phyloP scores from a whole-genome alignment of 2,329 filamentous ascomycete genomes.

The Epichloe typhina region DNA sequence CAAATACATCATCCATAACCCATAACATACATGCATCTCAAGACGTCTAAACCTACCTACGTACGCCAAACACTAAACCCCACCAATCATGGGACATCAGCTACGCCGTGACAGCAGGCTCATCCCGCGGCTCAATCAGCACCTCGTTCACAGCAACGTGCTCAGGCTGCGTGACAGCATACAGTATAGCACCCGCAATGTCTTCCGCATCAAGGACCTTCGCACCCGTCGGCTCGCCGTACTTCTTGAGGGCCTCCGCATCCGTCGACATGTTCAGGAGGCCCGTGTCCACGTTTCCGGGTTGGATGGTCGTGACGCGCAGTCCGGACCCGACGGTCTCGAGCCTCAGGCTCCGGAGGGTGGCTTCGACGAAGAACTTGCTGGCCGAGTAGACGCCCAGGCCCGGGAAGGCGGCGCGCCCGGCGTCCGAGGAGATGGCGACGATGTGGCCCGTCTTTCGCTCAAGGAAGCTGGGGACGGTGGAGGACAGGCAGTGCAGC shows the following conservation, averaged over 20 bases:
- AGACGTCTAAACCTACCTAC: too few species aligned
- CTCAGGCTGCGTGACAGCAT: constrained; percentile 58
- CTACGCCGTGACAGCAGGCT: constrained; percentile 30
- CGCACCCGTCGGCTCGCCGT: constrained; percentile 60
- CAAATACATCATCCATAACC: too few species aligned
- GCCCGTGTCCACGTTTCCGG: constrained; percentile 64
- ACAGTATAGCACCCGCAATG: constrained; percentile 60
- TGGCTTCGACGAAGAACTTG: constrained; percentile 78
- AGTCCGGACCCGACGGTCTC: constrained; percentile 65
- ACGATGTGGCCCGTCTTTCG: constrained; percentile 62
- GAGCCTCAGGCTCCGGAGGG: constrained; percentile 59
- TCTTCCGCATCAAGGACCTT: constrained; percentile 63
- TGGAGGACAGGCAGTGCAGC: constrained; percentile 56
- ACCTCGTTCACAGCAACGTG: constrained; percentile 74
- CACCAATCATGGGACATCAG: too few species aligned
- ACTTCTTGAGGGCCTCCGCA: constrained; percentile 64
- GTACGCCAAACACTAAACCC: too few species aligned
- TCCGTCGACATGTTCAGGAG: constrained; percentile 65
- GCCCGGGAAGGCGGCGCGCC: constrained; percentile 69
- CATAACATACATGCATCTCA: too few species aligned
- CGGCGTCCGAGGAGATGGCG: constrained; percentile 70
- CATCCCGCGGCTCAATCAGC: constrained; percentile 63
- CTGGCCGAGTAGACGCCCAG: constrained; percentile 70
- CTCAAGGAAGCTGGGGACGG: constrained; percentile 57
- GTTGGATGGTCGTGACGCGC: constrained; percentile 62